These are phyloP conservation scores for Thelonectria rubi DNA, from an alignment of 2,329 filamentous ascomycete species.

Conservation along the genomic window DNA sequence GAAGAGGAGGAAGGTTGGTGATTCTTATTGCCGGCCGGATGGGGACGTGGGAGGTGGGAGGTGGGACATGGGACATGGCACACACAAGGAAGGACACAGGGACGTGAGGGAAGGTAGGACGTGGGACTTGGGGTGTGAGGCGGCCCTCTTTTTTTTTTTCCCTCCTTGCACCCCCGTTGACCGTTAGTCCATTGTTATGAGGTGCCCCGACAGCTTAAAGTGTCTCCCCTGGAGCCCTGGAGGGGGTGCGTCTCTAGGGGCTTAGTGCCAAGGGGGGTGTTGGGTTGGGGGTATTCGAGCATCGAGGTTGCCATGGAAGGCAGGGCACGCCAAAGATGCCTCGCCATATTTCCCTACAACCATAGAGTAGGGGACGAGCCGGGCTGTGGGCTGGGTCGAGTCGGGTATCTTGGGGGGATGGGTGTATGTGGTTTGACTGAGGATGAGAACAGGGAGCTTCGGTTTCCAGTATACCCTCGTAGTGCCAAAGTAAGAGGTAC, in stretches of 20 bases:
- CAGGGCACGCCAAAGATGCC: neutral
- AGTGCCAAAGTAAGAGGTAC: neutral
- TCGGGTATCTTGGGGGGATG: too few relatives aligned
- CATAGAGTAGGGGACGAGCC: too few relatives aligned
- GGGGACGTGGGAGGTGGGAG: conserved; percentile 40
- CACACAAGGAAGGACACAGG: conserved; percentile 24
- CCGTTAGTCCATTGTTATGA: conserved; percentile 39
- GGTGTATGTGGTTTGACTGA: too few relatives aligned
- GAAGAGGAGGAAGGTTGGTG: conserved; percentile 44
- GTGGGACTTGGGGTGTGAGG: conserved; percentile 40
- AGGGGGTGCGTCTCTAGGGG: neutral
- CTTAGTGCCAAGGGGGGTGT: neutral
- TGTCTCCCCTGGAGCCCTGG: conserved; percentile 31
- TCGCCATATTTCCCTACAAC: too few relatives aligned
- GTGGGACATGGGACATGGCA: conserved; percentile 33
- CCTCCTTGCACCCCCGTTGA: conserved; percentile 38
- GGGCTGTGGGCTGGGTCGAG: too few relatives aligned
- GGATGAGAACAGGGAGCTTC: too few relatives aligned
- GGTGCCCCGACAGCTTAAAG: conserved; percentile 39
- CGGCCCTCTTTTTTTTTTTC: conserved; percentile 36
- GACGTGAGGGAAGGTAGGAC: conserved; percentile 30
- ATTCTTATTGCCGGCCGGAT: conserved; percentile 45
- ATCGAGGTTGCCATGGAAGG: conserved; percentile 4
- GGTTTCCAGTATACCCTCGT: too few relatives aligned
- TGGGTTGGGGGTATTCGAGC: conserved; percentile 5